Evolutionary conservation across 83 land plant species (phyloP).

Genomic region (Picea mariana): DNA sequence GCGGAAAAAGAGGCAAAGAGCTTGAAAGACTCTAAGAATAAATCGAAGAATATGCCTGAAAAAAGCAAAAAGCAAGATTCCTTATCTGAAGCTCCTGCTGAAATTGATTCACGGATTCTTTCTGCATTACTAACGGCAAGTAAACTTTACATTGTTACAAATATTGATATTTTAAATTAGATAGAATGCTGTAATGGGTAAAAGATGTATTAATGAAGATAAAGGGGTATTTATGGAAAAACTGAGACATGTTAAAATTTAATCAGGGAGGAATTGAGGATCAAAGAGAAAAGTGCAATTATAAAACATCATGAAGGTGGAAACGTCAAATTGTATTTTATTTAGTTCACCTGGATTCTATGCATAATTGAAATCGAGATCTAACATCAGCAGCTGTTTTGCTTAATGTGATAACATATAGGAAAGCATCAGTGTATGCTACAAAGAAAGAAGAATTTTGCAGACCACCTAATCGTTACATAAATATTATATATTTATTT

Average conservation of each 20-base stretch:
- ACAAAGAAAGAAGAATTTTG: too few species aligned
- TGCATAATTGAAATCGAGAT: not conserved
- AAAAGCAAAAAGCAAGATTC: slow-evolving; percentile 24
- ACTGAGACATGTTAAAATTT: not conserved
- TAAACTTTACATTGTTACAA: not conserved
- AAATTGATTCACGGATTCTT: slow-evolving; percentile 80
- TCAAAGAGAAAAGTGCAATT: not conserved
- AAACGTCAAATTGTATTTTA: not conserved
- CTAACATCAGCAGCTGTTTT: not conserved
- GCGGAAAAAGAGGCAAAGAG: slow-evolving; percentile 29
- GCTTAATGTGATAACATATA: too few species aligned
- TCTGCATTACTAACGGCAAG: slow-evolving; percentile 87
- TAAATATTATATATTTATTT: too few species aligned
- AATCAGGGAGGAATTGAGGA: not conserved
- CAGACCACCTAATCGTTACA: too few species aligned
- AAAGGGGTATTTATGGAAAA: not conserved
- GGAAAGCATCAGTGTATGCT: too few species aligned
- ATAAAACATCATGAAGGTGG: not conserved
- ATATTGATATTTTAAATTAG: not conserved
- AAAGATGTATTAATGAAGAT: not conserved
- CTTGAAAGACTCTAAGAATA: slow-evolving; percentile 23
- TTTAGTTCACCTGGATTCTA: not conserved
- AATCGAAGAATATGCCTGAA: slow-evolving; percentile 19
- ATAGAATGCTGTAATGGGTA: not conserved
- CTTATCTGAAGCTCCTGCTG: slow-evolving; percentile 37